Evolutionary conservation across 179 eudicot species (phyloP), one percentile per base, ranked within the genome.

Genomic region (Beta corolliflora): DNA sequence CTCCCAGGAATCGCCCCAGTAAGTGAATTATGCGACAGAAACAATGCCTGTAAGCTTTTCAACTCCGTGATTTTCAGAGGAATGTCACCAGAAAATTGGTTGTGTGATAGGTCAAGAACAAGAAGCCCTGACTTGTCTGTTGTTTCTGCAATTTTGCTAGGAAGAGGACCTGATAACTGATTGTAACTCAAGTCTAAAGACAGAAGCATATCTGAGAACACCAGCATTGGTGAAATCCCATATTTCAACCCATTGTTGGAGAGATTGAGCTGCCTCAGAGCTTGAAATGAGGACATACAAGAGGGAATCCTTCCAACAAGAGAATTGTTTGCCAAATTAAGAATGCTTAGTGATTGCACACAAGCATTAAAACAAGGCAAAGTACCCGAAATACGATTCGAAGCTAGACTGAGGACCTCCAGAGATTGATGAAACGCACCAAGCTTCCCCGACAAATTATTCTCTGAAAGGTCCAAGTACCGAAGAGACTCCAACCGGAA

Each of bases 171-270:
- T 1, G 92, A 91, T 66, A 95, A 79, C 31, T 67, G 78, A 70
- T 95, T 95, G 87, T 83, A 88, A 84, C 98, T 93, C 91, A 95
- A 89, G 85, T 93, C 97, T 81, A 95, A 68, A 77, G 90, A 83
- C 84, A 89, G 83, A 31, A 95, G 91, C 70, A 87, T 92, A 77
- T 88, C 91, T 4, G 97, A 89, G 80, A 95, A 92, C 82, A 93
- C 82, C 31, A 95, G 65, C 71, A 88, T 87, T 25, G 98, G 98
- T 0, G 98, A 92, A 85, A 95, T 85, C 81, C 87, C 97, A 77
- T 90, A 92, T 54, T 84, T 82, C 65, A 95, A 80, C 79, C 82
- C 83, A 83, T 95, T 95, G 77, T 21, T 83, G 10, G 97, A 92
- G 84, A 95, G 75, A 81, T 95, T 95, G 46, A 95, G 91, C 83